Evolutionary conservation across 345 rosid genomes (phyloP).

Genomic region (Brassica incana): DNA sequence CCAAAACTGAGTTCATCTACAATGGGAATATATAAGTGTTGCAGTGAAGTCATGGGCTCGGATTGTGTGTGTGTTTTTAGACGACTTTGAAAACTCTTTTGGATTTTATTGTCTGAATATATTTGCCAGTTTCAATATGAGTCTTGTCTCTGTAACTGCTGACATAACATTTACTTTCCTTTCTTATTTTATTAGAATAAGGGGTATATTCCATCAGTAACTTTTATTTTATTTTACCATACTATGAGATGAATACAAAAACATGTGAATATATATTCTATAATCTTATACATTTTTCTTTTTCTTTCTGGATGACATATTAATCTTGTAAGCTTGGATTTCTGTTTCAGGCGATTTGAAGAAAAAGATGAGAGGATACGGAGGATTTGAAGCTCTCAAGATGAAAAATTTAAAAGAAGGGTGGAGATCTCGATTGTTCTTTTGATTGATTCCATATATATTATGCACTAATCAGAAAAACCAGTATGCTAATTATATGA

Average conservation of each 20-base stretch:
- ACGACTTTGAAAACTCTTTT: slow-evolving; percentile 42
- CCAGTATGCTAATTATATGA: slow-evolving; percentile 27
- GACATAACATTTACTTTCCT: slow-evolving; percentile 33
- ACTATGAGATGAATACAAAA: background rate
- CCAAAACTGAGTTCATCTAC: background rate
- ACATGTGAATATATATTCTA: background rate
- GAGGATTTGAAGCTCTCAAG: slow-evolving; percentile 49
- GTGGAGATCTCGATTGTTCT: slow-evolving; percentile 25
- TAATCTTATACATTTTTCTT: background rate
- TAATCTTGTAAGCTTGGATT: background rate
- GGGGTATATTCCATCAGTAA: slow-evolving; percentile 14
- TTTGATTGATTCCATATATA: slow-evolving; percentile 7
- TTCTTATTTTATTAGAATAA: slow-evolving; percentile 12
- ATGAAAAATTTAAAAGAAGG: slow-evolving; percentile 26
- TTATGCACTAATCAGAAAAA: slow-evolving; percentile 30
- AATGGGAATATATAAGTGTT: slow-evolving; percentile 23
- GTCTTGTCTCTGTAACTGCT: slow-evolving; percentile 39
- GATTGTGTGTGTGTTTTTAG: slow-evolving; percentile 5
- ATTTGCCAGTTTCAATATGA: slow-evolving; percentile 33
- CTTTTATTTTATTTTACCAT: slow-evolving; percentile 11
- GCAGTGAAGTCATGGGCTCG: slow-evolving; percentile 26
- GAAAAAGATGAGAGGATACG: slow-evolving; percentile 55
- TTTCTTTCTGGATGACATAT: background rate
- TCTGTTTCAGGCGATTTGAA: slow-evolving; percentile 51
- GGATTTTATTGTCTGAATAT: slow-evolving; percentile 34